phyloP scores from a whole-genome alignment of 257 asterid species.

The Fraxinus quadrangulata region DNA sequence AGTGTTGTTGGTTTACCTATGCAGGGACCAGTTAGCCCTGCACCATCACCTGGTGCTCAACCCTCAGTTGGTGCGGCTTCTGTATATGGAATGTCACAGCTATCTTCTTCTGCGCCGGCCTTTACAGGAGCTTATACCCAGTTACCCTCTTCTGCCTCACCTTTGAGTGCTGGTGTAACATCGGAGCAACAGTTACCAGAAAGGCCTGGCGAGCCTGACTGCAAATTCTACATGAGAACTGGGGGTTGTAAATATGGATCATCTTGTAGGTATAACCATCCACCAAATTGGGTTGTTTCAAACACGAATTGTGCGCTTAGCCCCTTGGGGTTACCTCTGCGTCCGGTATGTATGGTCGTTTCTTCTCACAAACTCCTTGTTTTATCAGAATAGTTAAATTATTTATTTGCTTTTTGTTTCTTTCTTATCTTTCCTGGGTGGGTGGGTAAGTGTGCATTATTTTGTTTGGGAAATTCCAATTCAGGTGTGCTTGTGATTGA shows the following conservation, averaged over 20 bases:
- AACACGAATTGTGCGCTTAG: slow-evolving; percentile 55
- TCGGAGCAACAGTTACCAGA: slow-evolving; percentile 68
- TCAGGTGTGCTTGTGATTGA: background rate
- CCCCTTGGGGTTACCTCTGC: slow-evolving; percentile 84
- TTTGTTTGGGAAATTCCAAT: background rate
- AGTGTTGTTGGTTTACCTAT: slow-evolving; percentile 28
- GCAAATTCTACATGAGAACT: slow-evolving; percentile 79
- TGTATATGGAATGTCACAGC: slow-evolving; percentile 58
- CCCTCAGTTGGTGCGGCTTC: slow-evolving; percentile 54
- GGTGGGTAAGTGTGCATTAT: background rate
- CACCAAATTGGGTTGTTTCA: slow-evolving; percentile 56
- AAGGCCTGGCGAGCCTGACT: slow-evolving; percentile 74
- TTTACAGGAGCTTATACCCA: slow-evolving; percentile 53
- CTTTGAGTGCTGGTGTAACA: slow-evolving; percentile 33
- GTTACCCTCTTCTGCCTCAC: slow-evolving; percentile 48
- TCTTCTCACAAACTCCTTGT: background rate
- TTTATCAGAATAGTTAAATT: slow-evolving; percentile 5
- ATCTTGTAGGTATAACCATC: slow-evolving; percentile 84
- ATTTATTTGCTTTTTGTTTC: background rate
- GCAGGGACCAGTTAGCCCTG: slow-evolving; percentile 71
- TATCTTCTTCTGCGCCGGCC: slow-evolving; percentile 59
- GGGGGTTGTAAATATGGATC: slow-evolving; percentile 89
- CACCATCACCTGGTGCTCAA: slow-evolving; percentile 66
- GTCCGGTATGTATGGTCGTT: slow-evolving; percentile 59
- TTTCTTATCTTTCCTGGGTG: background rate